phyloP scores from a whole-genome alignment of 441 rosid species.

The Hypseocharis bilobata region DNA sequence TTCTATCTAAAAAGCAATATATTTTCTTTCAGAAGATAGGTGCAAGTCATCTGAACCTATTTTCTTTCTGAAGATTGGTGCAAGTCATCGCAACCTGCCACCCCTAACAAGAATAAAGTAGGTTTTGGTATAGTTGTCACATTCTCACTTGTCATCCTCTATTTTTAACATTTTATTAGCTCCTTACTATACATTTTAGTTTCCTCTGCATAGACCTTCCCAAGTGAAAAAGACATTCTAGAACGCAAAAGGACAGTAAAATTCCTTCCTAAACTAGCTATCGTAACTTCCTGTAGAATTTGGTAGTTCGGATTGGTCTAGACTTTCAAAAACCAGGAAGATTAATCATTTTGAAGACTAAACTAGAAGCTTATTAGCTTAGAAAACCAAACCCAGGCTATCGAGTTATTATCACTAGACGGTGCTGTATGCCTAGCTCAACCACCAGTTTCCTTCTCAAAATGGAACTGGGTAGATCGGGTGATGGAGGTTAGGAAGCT shows the following conservation, averaged over 20 bases:
- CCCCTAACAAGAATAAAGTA: constrained; percentile 1
- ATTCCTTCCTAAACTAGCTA: not conserved
- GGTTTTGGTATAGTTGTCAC: constrained; percentile 1
- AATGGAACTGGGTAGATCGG: not conserved
- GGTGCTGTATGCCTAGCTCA: not conserved
- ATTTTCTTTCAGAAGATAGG: not conserved
- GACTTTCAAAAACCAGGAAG: not conserved
- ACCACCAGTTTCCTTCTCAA: not conserved
- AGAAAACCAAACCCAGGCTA: not conserved
- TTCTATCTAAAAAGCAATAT: not conserved
- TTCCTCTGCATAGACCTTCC: not conserved
- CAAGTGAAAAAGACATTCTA: not conserved
- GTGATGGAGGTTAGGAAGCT: not conserved
- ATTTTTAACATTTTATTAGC: no score
- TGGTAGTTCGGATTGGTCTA: constrained; percentile 1
- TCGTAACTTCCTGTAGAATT: not conserved
- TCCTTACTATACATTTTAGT: no score
- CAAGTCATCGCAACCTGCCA: constrained; percentile 5
- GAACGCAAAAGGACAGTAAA: not conserved
- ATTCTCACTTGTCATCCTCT: not conserved
- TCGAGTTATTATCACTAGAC: no score
- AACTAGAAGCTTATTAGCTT: not conserved
- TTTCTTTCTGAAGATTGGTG: not conserved
- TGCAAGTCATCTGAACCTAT: not conserved
- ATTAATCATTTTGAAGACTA: not conserved